phyloP scores from a whole-genome alignment of 75 land plant genomes.

The Chamaecyparis obtusa region DNA sequence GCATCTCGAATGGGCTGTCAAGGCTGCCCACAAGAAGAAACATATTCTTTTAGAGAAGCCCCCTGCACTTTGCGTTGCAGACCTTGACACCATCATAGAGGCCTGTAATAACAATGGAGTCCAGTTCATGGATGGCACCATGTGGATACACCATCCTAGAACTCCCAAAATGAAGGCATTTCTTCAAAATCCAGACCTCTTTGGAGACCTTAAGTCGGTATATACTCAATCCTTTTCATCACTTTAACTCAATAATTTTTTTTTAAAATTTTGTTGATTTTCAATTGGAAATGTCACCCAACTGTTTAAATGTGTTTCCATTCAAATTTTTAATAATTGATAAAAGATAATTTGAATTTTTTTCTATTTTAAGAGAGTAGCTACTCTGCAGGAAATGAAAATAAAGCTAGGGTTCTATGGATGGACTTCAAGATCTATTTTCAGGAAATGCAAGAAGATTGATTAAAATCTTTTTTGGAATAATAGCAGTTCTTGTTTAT shows the following conservation, averaged over 20 bases:
- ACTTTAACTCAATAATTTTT: background rate
- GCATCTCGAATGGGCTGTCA: conserved; percentile 70
- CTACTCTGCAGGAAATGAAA: too few species aligned
- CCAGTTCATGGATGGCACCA: conserved; percentile 87
- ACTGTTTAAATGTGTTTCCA: too few species aligned
- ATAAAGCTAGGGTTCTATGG: too few species aligned
- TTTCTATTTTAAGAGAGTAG: too few species aligned
- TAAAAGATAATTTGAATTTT: too few species aligned
- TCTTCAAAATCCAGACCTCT: conserved; percentile 22
- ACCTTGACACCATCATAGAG: conserved; percentile 52
- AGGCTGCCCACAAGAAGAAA: conserved; percentile 63
- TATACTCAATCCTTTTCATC: background rate
- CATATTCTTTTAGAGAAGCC: conserved; percentile 91
- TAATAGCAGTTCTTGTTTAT: too few species aligned
- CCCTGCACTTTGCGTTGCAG: conserved; percentile 43
- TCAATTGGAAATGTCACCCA: too few species aligned
- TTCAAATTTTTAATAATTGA: too few species aligned
- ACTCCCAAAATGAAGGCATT: conserved; percentile 55
- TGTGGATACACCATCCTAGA: conserved; percentile 90
- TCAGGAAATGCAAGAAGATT: too few species aligned
- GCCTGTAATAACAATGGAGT: conserved; percentile 52
- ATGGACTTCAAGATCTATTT: too few species aligned
- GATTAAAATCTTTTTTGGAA: too few species aligned
- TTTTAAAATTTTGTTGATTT: background rate
- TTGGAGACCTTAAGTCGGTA: conserved; percentile 63